Base-by-base conservation (phyloP, 352 stramenopile genomes). In the Phytophthora citricola region DNA sequence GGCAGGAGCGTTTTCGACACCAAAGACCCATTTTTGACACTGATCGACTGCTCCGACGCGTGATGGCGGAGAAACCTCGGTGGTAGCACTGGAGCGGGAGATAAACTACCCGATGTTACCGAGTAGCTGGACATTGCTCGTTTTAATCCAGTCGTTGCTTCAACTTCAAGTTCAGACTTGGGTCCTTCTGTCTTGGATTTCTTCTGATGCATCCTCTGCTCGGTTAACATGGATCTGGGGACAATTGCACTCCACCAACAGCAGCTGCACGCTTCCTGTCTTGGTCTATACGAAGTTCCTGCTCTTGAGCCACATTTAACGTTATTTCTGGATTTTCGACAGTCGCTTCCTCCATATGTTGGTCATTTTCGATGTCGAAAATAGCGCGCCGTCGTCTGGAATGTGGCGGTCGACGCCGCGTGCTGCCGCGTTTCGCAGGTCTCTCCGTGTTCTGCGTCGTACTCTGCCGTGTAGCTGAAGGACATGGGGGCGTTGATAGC, bases 1-100 rank as follows among this genome's bases (percentile, higher is more conserved):
- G 82, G 82, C n/a, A 91, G 39, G 40, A 78, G 52, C 1, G 75
- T 68, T 47, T 66, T n/a, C 7, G 12, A 36, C 29, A 39, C 10
- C 10, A 64, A 3, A 31, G 58, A 41, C 1, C n/a, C 22, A 32
- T 6, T 40, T 43, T 50, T 45, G 12, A 55, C 29, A n/a, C 45
- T 44, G 11, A 52, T 63, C 2, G 53, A 44, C 38, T 65, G 44
- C 31, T 74, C 60, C 6, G 60, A 75, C 12, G 50, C 17, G 39
- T 57, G 53, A 14, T 46, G 36, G 7, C 55, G 61, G 31, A 60
- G 49, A 15, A 71, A 24, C 8, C 9, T 56, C 9, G 66, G 60
- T 4, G 59, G 26, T 0, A 57, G 1, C 10, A 41, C 15, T 20
- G 59, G 59, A 34, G 53, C 17, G 7, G 60, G 24, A 2, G 48